phyloP scores from a whole-genome alignment of 371 early-diverging fungal species.

The Entomophthora muscae region DNA sequence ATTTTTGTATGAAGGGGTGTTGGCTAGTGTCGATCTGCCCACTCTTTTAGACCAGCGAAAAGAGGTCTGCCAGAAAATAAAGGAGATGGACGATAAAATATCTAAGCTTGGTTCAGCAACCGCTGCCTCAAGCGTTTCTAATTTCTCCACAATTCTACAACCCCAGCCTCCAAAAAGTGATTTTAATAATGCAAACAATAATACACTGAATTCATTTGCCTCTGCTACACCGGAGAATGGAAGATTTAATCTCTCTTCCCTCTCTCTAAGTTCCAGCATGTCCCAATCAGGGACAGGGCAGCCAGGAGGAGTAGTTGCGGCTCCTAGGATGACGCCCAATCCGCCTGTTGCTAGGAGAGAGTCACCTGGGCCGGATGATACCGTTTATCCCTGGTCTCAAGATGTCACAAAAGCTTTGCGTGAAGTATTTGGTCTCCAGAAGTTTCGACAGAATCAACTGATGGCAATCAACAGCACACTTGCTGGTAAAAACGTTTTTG shows the following conservation, averaged over 20 bases:
- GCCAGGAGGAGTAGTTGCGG: no score
- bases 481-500: conserved; percentile 82
- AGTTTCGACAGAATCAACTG: conserved; percentile 82
- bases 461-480: conserved; percentile 88
- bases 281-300: no score
- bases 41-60: neutral
- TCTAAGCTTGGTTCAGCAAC: no score
- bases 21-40: neutral
- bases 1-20: neutral
- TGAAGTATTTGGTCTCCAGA: conserved; percentile 14
- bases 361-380: neutral
- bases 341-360: neutral
- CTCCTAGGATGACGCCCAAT: neutral
- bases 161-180: no score
- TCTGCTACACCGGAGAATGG: neutral
- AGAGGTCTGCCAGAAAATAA: neutral
- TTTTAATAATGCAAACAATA: no score
- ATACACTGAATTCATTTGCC: neutral
- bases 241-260: neutral
- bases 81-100: no score
- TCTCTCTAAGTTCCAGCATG: no score
- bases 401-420: conserved; percentile 56
- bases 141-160: no score
- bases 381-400: conserved; percentile 49
- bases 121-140: no score